Percentiles rank a stretch among this genome's conserved stretches.
Conservation (phyloP, 208 protist species). For the Trypanosoma rangeli region DNA sequence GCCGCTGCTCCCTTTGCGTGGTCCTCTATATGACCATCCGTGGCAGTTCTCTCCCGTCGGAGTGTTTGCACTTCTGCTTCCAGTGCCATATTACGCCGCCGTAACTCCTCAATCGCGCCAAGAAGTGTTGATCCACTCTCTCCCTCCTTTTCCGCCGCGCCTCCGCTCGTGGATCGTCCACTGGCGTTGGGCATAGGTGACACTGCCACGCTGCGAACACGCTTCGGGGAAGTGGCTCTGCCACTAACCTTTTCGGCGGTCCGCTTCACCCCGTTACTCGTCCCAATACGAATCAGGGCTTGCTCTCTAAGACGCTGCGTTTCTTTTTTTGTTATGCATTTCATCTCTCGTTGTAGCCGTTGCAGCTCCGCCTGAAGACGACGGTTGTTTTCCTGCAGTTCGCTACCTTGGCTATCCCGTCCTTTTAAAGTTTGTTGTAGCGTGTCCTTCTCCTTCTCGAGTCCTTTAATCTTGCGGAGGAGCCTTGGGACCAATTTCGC, state of each 20-base stretch:
- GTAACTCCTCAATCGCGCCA: slow-evolving; percentile 44
- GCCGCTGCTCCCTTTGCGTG: background rate
- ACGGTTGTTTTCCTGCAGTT: slow-evolving; percentile 8
- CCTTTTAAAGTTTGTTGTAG: slow-evolving; percentile 29
- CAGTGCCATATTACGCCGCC: slow-evolving; percentile 46
- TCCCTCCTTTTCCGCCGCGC: background rate
- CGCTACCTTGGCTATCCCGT: slow-evolving; percentile 1
- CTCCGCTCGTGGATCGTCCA: background rate
- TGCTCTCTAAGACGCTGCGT: slow-evolving; percentile 24
- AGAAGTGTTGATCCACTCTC: slow-evolving; percentile 11
- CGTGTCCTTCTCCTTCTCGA: slow-evolving; percentile 37
- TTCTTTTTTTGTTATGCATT: slow-evolving; percentile 8
- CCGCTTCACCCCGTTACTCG: background rate
- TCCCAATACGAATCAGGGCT: slow-evolving; percentile 13
- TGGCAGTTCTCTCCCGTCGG: background rate
- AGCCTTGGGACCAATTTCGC: slow-evolving; percentile 46
- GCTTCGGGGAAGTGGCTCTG: background rate
- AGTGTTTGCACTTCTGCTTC: slow-evolving; percentile 36
- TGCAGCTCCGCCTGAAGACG: slow-evolving; percentile 15
- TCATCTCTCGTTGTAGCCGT: slow-evolving; percentile 15
- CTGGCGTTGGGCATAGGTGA: background rate
- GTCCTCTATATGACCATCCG: background rate
- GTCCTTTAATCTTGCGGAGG: slow-evolving; percentile 34
- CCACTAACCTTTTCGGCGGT: background rate
- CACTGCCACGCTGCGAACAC: background rate